Conservation (phyloP, 2,329 filamentous ascomycete species). For the Leptographium procerum region DNA sequence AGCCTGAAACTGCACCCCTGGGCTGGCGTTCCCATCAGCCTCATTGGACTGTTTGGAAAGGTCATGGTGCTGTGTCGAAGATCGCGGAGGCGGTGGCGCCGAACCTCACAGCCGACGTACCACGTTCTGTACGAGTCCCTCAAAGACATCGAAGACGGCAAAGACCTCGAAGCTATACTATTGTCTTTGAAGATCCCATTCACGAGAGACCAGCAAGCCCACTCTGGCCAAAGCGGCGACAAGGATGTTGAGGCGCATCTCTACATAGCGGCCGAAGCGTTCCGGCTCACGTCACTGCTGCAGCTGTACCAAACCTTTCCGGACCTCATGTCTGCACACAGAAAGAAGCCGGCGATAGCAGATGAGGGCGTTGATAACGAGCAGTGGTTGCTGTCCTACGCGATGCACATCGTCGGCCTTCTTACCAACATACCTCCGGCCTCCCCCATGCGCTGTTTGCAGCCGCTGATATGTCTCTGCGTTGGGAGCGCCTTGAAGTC, state of each 20-base stretch:
- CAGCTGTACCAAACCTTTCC: slow-evolving; percentile 28
- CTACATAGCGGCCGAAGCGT: slow-evolving; percentile 24
- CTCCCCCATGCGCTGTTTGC: slow-evolving; percentile 15
- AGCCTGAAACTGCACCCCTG: slow-evolving; percentile 21
- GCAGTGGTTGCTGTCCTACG: slow-evolving; percentile 8
- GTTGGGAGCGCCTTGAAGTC: slow-evolving; percentile 11
- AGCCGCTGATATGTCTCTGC: slow-evolving; percentile 15
- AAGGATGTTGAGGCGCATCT: slow-evolving; percentile 23
- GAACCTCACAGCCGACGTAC: slow-evolving; percentile 14
- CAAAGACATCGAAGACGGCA: slow-evolving; percentile 22
- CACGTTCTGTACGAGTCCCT: slow-evolving; percentile 16
- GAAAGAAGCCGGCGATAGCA: neutral
- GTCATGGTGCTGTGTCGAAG: slow-evolving; percentile 24
- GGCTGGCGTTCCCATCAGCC: slow-evolving; percentile 24
- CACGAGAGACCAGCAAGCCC: neutral
- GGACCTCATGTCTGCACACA: slow-evolving; percentile 6
- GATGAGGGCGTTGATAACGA: neutral
- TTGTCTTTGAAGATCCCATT: slow-evolving; percentile 17
- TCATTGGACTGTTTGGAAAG: slow-evolving; percentile 23
- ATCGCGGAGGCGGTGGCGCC: slow-evolving; percentile 18
- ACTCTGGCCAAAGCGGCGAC: slow-evolving; percentile 5
- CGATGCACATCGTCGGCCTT: slow-evolving; percentile 9
- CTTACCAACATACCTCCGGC: slow-evolving; percentile 11
- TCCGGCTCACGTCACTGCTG: slow-evolving; percentile 23
- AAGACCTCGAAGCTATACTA: slow-evolving; percentile 23